Evolutionary conservation across 495 filamentous ascomycete species (phyloP).

Genomic region (Podospora pseudocomata): DNA sequence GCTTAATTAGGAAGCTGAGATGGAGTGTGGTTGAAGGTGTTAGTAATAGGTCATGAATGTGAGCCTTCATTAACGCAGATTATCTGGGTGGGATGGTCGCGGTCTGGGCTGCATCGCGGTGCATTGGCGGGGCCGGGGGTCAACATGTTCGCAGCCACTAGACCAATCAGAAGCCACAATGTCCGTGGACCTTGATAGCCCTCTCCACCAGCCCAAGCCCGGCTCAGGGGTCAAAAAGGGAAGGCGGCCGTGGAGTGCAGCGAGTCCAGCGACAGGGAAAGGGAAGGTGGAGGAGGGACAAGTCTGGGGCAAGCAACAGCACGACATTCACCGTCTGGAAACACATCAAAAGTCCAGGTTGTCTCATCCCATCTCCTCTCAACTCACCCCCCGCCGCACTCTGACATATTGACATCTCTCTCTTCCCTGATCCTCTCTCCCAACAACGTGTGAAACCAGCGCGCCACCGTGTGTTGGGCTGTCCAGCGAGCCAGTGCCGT

Average conservation of each 20-base stretch:
- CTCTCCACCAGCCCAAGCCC: conserved; percentile 14
- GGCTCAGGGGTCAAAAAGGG: conserved; percentile 20
- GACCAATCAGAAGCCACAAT: conserved; percentile 15
- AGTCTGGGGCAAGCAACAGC: conserved; percentile 8
- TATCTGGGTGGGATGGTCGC: conserved; percentile 12
- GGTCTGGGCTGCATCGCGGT: neutral
- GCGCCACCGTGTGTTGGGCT: conserved; percentile 6
- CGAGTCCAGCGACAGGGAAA: conserved; percentile 3
- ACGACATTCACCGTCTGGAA: neutral
- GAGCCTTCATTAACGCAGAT: conserved; percentile 18
- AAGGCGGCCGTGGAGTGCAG: conserved; percentile 15
- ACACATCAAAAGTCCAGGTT: neutral
- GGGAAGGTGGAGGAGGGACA: conserved; percentile 9
- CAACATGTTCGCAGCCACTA: neutral
- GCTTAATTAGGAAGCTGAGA: conserved; percentile 4
- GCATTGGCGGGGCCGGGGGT: conserved; percentile 9
- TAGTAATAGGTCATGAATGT: conserved; percentile 7
- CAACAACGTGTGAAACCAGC: neutral
- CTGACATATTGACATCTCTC: conserved; percentile 2
- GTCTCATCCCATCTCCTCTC: conserved; percentile 3
- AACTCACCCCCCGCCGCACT: neutral
- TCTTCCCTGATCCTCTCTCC: neutral
- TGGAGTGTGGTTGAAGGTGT: conserved; percentile 19
- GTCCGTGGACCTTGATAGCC: neutral
- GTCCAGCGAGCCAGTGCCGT: conserved; percentile 1